A percentile compares a stretch with the other conserved stretches of the same genome.
phyloP scores from a whole-genome alignment of 441 rosid species.

The Brassica hybrid region DNA sequence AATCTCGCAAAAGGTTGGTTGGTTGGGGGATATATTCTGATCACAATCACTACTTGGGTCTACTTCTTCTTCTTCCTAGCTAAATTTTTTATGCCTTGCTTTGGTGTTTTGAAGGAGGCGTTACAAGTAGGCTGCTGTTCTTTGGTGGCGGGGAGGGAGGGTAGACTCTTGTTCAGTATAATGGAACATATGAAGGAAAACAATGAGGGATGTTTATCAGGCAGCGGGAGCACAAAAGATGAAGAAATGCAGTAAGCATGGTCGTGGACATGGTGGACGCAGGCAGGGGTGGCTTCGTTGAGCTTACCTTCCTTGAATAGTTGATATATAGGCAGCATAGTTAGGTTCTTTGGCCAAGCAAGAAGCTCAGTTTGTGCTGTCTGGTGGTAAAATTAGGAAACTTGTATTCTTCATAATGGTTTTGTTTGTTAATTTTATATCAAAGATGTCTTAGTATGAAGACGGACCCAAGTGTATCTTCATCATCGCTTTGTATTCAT shows the following conservation, averaged over 20 bases:
- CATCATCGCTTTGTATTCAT: background rate
- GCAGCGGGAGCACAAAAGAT: background rate
- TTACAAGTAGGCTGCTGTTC: background rate
- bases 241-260: background rate
- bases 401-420: background rate
- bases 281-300: conserved; percentile 2
- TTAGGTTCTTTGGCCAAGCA: background rate
- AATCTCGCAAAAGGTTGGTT: conserved; percentile 38
- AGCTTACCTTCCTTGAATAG: background rate
- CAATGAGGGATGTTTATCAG: conserved; percentile 1
- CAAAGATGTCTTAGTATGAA: background rate
- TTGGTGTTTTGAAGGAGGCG: conserved; percentile 30
- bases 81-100: background rate
- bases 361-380: background rate
- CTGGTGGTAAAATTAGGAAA: background rate
- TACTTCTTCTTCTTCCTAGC: conserved; percentile 7
- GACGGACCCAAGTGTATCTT: background rate
- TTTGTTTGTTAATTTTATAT: background rate
- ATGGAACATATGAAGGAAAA: background rate
- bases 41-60: background rate
- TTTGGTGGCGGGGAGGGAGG: background rate
- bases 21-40: background rate
- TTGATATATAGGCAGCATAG: conserved; percentile 1
- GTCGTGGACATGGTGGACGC: background rate
- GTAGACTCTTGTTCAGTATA: background rate